A percentile compares a stretch with the other conserved stretches of the same genome.
Conservation (phyloP, 345 rosid species). For the Eucalyptus dawsonii region DNA sequence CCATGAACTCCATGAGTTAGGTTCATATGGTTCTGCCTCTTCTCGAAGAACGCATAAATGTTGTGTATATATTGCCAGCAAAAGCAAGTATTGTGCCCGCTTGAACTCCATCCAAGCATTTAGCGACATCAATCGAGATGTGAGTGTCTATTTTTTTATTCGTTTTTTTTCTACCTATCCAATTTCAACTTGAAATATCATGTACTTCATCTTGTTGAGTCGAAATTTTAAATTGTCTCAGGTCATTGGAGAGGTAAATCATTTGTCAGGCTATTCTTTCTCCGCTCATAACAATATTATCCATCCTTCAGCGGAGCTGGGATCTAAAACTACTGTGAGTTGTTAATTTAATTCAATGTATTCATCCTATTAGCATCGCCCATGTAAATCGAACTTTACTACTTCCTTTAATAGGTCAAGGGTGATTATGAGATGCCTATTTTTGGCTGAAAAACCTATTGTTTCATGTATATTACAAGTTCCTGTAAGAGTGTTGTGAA, state of each 20-base stretch:
- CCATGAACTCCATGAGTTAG: slow-evolving; percentile 40
- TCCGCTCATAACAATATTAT: slow-evolving; percentile 73
- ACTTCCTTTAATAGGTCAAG: not conserved
- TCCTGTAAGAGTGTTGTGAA: not conserved
- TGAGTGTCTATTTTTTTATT: slow-evolving; percentile 17
- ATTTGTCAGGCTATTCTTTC: slow-evolving; percentile 73
- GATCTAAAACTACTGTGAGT: slow-evolving; percentile 84
- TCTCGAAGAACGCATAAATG: slow-evolving; percentile 67
- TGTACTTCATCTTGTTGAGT: not conserved
- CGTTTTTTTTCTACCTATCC: not conserved
- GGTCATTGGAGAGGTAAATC: slow-evolving; percentile 83
- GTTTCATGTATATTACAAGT: not conserved
- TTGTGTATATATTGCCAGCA: slow-evolving; percentile 80
- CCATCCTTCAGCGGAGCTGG: slow-evolving; percentile 73
- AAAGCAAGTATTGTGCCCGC: slow-evolving; percentile 59
- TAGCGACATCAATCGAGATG: slow-evolving; percentile 88
- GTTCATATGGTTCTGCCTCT: slow-evolving; percentile 18
- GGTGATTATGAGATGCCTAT: not conserved
- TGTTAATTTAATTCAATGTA: not conserved
- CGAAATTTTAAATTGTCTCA: slow-evolving; percentile 8
- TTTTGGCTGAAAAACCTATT: not conserved
- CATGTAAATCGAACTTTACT: not conserved
- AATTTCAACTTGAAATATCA: not conserved
- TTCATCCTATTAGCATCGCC: not conserved
- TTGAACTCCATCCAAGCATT: slow-evolving; percentile 86